Conservation (phyloP, 805 yeast species). For the Wickerhamomyces ciferrii region DNA sequence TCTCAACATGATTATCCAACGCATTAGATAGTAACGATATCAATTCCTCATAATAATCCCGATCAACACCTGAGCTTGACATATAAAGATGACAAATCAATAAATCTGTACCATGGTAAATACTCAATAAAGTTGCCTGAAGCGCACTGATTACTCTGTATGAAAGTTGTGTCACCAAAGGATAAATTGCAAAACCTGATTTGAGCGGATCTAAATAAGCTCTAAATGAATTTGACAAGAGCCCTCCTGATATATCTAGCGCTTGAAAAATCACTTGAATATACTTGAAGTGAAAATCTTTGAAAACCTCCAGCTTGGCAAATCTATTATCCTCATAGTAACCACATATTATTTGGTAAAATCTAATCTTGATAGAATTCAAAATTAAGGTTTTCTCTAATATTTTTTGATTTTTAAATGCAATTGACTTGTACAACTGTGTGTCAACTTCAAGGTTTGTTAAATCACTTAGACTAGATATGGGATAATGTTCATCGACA, state of each 20-base stretch:
- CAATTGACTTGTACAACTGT: too few species aligned
- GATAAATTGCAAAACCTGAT: background rate
- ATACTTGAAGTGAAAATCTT: too few species aligned
- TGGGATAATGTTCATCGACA: background rate
- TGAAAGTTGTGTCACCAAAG: background rate
- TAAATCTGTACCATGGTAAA: background rate
- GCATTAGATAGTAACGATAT: background rate
- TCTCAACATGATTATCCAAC: background rate
- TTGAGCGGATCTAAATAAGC: background rate
- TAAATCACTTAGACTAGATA: background rate
- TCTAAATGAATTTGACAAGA: background rate
- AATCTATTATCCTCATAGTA: background rate
- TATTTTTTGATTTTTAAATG: background rate
- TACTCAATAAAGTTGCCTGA: background rate
- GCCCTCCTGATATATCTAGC: slow-evolving; percentile 5
- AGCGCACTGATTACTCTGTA: background rate
- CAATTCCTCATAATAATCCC: background rate
- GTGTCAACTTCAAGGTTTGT: background rate
- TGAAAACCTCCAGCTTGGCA: background rate
- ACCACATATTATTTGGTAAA: background rate
- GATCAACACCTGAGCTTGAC: background rate
- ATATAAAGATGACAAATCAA: background rate
- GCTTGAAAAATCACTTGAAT: slow-evolving; percentile 7
- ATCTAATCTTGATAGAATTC: background rate
- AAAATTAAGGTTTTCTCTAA: background rate